Evolutionary conservation across 108 stramenopile genomes (phyloP).

Genomic region (Cyclotella atomus): DNA sequence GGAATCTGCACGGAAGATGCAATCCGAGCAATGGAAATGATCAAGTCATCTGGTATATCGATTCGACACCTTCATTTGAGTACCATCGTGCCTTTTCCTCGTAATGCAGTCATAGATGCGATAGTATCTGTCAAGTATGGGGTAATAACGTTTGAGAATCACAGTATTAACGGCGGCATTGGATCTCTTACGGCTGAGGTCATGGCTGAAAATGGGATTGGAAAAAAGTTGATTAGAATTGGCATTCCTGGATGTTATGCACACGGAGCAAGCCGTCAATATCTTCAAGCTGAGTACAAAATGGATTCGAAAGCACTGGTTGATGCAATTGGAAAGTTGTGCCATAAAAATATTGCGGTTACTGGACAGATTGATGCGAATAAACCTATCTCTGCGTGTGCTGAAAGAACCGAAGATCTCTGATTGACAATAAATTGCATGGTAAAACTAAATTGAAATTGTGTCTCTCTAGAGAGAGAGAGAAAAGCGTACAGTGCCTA

Average conservation of each 20-base stretch:
- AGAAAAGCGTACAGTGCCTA: too few species aligned
- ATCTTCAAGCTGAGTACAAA: constrained; percentile 18
- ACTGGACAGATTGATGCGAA: background rate
- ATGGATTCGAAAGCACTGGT: constrained; percentile 25
- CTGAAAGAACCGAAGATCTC: constrained; percentile 6
- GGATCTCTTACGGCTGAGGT: constrained; percentile 26
- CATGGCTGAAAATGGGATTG: constrained; percentile 27
- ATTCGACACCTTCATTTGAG: constrained; percentile 24
- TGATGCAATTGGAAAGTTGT: constrained; percentile 21
- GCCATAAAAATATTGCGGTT: constrained; percentile 9
- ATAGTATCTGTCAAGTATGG: constrained; percentile 14
- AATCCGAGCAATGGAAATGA: constrained; percentile 13
- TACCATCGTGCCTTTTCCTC: constrained; percentile 26
- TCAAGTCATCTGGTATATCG: constrained; percentile 9
- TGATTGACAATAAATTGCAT: too few species aligned
- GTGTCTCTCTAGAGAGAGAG: too few species aligned
- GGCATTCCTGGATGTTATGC: constrained; percentile 24
- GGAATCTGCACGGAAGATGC: constrained; percentile 36
- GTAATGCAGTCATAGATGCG: background rate
- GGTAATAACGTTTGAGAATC: constrained; percentile 31
- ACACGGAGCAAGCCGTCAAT: constrained; percentile 25
- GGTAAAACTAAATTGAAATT: too few species aligned
- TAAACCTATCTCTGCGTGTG: background rate
- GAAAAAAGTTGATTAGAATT: constrained; percentile 18
- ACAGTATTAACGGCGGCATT: constrained; percentile 21